Percentiles rank a stretch among this genome's conserved stretches.
Evolutionary conservation across 805 yeast genomes (phyloP).

Genomic region (Metschnikowia kunwiensis): DNA sequence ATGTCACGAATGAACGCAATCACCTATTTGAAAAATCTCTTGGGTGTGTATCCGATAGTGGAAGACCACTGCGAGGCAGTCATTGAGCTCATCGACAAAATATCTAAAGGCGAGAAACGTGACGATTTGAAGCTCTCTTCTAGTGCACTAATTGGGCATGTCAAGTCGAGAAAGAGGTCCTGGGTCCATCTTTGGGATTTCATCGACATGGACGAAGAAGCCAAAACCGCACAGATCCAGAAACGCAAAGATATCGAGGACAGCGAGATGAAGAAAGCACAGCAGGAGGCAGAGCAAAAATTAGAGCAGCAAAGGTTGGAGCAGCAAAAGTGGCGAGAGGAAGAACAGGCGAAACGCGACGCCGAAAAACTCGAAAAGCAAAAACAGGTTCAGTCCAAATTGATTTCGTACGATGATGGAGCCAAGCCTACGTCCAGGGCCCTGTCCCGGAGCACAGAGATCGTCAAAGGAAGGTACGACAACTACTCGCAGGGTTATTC

Average conservation of each 20-base stretch:
- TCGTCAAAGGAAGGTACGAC: conserved; percentile 30
- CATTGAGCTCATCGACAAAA: conserved; percentile 43
- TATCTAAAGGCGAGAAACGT: conserved; percentile 55
- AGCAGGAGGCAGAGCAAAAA: conserved; percentile 16
- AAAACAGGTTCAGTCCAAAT: conserved; percentile 5
- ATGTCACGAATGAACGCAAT: conserved; percentile 80
- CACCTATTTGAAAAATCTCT: conserved; percentile 65
- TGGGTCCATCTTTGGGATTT: conserved; percentile 59
- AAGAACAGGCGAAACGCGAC: conserved; percentile 8
- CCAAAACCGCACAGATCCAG: conserved; percentile 25
- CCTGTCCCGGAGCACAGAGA: conserved; percentile 14
- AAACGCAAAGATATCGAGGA: conserved; percentile 24
- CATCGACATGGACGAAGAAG: conserved; percentile 47
- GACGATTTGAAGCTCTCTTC: conserved; percentile 81
- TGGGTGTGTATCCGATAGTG: conserved; percentile 63
- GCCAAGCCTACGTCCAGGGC: conserved; percentile 12
- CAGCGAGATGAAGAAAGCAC: conserved; percentile 12
- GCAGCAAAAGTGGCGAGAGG: conserved; percentile 12
- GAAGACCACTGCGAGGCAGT: conserved; percentile 62
- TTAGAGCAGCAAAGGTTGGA: conserved; percentile 13
- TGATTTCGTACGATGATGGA: conserved; percentile 23
- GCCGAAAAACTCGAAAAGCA: conserved; percentile 1
- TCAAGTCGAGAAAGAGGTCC: conserved; percentile 50
- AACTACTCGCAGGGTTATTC: conserved; percentile 21
- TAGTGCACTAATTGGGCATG: conserved; percentile 64